Conservation (phyloP, 2,329 filamentous ascomycete species). For the Ambrosiella cleistominuta region DNA sequence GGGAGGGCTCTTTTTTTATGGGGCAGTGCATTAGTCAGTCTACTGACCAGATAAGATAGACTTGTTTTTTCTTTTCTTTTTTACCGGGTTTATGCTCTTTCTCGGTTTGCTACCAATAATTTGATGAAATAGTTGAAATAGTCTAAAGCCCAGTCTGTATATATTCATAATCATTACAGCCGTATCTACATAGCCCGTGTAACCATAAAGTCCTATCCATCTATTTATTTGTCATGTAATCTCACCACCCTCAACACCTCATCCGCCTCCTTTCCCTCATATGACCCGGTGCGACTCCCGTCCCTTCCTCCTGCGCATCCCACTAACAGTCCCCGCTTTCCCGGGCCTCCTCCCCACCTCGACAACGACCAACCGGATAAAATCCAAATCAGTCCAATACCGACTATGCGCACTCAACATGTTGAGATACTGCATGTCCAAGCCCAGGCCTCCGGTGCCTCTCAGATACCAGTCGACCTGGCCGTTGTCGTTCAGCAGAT, state of each 20-base stretch:
- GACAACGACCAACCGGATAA: constrained; percentile 75
- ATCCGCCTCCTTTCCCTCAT: not conserved
- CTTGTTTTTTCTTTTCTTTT: no score
- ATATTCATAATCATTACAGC: no score
- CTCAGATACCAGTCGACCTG: constrained; percentile 84
- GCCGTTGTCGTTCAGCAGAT: constrained; percentile 83
- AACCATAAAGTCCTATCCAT: no score
- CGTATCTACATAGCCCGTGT: no score
- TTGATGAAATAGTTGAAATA: no score
- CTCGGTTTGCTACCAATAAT: no score
- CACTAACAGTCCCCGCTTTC: constrained; percentile 22
- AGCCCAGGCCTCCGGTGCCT: constrained; percentile 67
- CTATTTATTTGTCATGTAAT: no score
- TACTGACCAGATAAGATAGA: no score
- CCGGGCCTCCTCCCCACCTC: constrained; percentile 53
- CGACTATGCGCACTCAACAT: constrained; percentile 92
- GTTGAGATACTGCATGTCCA: constrained; percentile 92
- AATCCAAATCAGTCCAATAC: constrained; percentile 79
- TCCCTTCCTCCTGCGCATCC: not conserved
- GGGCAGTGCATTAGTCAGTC: not conserved
- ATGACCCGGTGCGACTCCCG: not conserved
- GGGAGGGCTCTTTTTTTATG: not conserved
- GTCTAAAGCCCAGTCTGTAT: no score
- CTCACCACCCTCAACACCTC: not conserved
- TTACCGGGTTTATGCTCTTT: no score